These are phyloP conservation scores for Lasiodiplodia hormozganensis DNA, from an alignment of 2,329 filamentous ascomycete genomes.

Conservation along the genomic window DNA sequence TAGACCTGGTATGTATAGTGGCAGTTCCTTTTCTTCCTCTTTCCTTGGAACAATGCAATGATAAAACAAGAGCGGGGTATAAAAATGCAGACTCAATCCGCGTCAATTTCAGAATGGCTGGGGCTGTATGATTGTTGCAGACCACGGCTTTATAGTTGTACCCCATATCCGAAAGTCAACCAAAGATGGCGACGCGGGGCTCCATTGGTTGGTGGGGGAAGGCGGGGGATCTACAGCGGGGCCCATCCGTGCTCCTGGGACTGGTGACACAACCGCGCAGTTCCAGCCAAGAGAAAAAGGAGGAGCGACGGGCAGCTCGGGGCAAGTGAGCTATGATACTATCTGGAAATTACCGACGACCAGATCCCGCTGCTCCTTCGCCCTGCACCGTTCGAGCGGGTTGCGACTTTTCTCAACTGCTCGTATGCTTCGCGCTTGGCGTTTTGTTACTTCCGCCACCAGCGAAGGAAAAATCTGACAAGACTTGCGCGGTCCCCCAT, in stretches of 20 bases:
- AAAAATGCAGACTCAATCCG: neutral
- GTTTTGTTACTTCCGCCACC: too few species aligned
- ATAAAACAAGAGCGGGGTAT: neutral
- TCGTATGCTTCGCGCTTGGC: too few species aligned
- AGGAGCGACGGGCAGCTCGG: neutral
- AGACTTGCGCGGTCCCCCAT: too few species aligned
- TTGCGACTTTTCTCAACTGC: too few species aligned
- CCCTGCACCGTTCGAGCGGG: too few species aligned
- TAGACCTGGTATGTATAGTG: too few species aligned
- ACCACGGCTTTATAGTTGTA: neutral
- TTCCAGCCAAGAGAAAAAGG: neutral
- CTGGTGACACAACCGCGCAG: neutral
- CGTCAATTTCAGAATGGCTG: neutral
- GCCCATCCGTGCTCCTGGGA: constrained; percentile 13
- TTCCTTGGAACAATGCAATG: neutral
- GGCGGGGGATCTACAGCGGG: constrained; percentile 21
- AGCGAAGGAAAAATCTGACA: too few species aligned
- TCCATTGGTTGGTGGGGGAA: neutral
- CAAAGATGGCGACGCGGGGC: neutral
- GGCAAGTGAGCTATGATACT: neutral
- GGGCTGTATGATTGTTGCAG: neutral
- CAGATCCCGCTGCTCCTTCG: too few species aligned
- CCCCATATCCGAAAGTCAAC: neutral
- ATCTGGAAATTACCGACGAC: neutral
- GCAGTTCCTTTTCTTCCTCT: neutral